These are phyloP conservation scores for Penicillium samsonianum DNA, from an alignment of 495 filamentous ascomycete genomes.

Conservation along the genomic window DNA sequence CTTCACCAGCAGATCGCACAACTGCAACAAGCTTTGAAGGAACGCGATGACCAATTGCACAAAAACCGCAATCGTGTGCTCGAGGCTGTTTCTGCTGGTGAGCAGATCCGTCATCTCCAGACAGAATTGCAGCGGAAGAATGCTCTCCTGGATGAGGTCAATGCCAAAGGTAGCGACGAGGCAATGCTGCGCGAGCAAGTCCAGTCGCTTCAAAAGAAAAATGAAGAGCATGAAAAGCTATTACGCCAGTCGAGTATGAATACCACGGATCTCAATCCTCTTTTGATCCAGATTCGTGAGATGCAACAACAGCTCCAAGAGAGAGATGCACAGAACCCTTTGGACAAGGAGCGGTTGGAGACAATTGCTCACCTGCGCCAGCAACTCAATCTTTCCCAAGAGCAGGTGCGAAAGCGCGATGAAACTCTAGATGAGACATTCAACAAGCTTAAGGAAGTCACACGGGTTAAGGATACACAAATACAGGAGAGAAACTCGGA, in stretches of 20 bases:
- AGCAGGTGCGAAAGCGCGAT: slow-evolving; percentile 43
- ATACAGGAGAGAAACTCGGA: slow-evolving; percentile 42
- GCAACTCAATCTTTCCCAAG: slow-evolving; percentile 40
- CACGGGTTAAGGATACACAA: slow-evolving; percentile 36
- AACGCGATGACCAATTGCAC: slow-evolving; percentile 43
- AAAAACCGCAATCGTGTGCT: slow-evolving; percentile 36
- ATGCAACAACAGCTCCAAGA: slow-evolving; percentile 40
- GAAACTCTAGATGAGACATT: slow-evolving; percentile 41
- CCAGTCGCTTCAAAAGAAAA: slow-evolving; percentile 35
- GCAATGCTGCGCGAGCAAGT: slow-evolving; percentile 36
- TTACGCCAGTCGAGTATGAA: slow-evolving; percentile 29
- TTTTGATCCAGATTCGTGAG: slow-evolving; percentile 38
- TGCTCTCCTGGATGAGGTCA: slow-evolving; percentile 33
- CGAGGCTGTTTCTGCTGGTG: slow-evolving; percentile 41
- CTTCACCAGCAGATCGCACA: slow-evolving; percentile 40
- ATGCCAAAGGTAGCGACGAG: slow-evolving; percentile 28
- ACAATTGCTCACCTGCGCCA: slow-evolving; percentile 43
- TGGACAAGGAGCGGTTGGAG: slow-evolving; percentile 38
- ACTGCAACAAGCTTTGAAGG: slow-evolving; percentile 35
- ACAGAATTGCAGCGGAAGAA: slow-evolving; percentile 41
- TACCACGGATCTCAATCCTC: slow-evolving; percentile 25
- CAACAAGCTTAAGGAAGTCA: slow-evolving; percentile 39
- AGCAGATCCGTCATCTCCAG: slow-evolving; percentile 45
- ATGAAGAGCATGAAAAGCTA: slow-evolving; percentile 31
- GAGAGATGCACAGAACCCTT: slow-evolving; percentile 23